phyloP scores from a whole-genome alignment of 2,329 filamentous ascomycete species.

The Cladophialophora carrionii region DNA sequence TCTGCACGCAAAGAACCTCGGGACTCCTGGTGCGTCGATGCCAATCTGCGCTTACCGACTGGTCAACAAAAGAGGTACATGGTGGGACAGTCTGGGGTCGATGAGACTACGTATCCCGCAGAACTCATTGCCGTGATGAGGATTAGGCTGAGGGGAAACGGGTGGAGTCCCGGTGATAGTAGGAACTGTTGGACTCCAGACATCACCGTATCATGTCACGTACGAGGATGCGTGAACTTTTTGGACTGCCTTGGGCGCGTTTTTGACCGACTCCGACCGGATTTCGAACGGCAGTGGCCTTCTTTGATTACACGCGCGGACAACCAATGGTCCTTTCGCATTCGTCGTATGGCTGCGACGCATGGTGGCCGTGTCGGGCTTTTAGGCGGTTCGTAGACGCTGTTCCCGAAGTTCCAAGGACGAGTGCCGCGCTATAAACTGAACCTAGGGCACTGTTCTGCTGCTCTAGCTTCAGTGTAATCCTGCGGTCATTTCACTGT shows the following conservation, averaged over 20 bases:
- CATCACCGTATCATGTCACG: neutral
- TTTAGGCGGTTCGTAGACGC: neutral
- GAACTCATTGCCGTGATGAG: neutral
- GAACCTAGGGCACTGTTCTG: neutral
- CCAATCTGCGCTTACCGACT: neutral
- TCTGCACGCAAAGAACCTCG: neutral
- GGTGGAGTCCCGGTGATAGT: neutral
- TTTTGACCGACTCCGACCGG: neutral
- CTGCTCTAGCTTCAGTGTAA: neutral
- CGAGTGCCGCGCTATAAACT: neutral
- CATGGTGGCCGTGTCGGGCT: neutral
- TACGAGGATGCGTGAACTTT: neutral
- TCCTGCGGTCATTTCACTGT: neutral
- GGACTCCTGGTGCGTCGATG: neutral
- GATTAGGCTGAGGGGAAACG: neutral
- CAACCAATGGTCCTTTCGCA: neutral
- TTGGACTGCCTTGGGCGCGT: neutral
- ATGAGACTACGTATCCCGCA: neutral
- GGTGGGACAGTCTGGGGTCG: neutral
- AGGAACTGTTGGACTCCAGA: neutral
- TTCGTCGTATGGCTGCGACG: neutral
- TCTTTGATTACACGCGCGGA: neutral
- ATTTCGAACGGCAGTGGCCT: too few species aligned
- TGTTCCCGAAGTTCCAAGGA: neutral
- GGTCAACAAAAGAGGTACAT: neutral